Percentiles rank a stretch among this genome's conserved stretches.
Evolutionary conservation across 2,329 filamentous ascomycete genomes (phyloP).

Genomic region (Sporothrix sp.): DNA sequence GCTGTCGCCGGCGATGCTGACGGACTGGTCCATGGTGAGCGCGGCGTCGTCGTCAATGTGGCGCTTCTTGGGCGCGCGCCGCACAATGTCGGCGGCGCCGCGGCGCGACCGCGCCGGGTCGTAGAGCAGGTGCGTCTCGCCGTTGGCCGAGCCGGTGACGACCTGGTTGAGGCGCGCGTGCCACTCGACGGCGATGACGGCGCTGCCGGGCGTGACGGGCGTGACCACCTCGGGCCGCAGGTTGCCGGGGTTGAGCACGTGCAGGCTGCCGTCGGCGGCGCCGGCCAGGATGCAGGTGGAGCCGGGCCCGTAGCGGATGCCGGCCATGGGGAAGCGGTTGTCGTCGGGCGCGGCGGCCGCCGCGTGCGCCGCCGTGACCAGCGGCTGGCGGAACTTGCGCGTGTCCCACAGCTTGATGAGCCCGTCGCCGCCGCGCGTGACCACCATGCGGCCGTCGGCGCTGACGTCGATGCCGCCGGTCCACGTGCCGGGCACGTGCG

Average conservation of each 20-base stretch:
- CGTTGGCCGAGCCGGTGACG: constrained; percentile 83
- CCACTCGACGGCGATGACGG: constrained; percentile 81
- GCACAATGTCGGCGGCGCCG: constrained; percentile 84
- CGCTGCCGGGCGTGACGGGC: constrained; percentile 73
- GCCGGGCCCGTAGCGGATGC: constrained; percentile 82
- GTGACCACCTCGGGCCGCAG: constrained; percentile 76
- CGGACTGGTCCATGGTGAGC: constrained; percentile 72
- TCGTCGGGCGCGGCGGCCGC: constrained; percentile 80
- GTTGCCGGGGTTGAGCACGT: constrained; percentile 90
- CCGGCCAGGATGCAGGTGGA: constrained; percentile 81
- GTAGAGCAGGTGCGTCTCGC: constrained; percentile 82
- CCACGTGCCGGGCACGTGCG: constrained; percentile 77
- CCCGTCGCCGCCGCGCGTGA: constrained; percentile 84
- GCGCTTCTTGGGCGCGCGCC: constrained; percentile 83
- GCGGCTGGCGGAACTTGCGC: constrained; percentile 83
- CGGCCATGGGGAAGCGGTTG: constrained; percentile 73
- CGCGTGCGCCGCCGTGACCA: constrained; percentile 67
- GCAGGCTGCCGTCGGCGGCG: constrained; percentile 73
- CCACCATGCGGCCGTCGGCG: constrained; percentile 77
- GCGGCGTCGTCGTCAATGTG: constrained; percentile 90
- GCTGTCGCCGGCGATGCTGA: constrained; percentile 73
- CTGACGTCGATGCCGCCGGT: constrained; percentile 89
- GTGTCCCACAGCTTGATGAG: constrained; percentile 96
- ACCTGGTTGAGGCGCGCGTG: constrained; percentile 95
- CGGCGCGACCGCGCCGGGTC: constrained; percentile 71